phyloP scores from a whole-genome alignment of 2,329 filamentous ascomycete genomes.

The Cercospora sp. region DNA sequence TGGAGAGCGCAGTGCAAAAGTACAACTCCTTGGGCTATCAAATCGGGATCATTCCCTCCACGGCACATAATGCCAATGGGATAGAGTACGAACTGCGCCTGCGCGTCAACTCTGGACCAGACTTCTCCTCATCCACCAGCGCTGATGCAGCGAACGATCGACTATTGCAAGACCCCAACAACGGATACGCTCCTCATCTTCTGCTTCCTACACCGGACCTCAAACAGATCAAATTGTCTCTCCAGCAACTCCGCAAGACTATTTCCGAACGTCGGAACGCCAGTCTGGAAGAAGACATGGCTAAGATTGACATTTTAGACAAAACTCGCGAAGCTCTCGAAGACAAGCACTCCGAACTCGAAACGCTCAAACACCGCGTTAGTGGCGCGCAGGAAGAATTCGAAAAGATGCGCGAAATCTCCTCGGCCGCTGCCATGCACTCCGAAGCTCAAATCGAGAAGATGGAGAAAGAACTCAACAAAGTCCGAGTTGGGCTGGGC shows the following conservation, averaged over 20 bases:
- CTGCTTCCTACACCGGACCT: slow-evolving; percentile 88
- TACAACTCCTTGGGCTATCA: slow-evolving; percentile 96
- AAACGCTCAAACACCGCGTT: slow-evolving; percentile 84
- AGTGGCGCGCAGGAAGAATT: slow-evolving; percentile 89
- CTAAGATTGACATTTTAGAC: slow-evolving; percentile 89
- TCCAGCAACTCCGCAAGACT: slow-evolving; percentile 78
- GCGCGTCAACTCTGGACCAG: slow-evolving; percentile 73
- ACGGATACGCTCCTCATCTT: slow-evolving; percentile 86
- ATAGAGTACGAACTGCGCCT: slow-evolving; percentile 81
- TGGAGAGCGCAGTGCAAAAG: slow-evolving; percentile 84
- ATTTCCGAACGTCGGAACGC: slow-evolving; percentile 83
- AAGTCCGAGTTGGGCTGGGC: slow-evolving; percentile 79
- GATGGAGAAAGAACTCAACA: slow-evolving; percentile 96
- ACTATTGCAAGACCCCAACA: slow-evolving; percentile 75
- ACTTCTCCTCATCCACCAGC: slow-evolving; percentile 60
- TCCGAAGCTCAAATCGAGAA: slow-evolving; percentile 95
- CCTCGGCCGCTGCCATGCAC: slow-evolving; percentile 80
- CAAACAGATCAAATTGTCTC: slow-evolving; percentile 76
- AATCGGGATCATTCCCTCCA: slow-evolving; percentile 82
- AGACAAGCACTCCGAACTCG: slow-evolving; percentile 89
- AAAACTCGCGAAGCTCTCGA: slow-evolving; percentile 96
- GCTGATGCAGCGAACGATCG: slow-evolving; percentile 60
- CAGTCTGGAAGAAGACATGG: slow-evolving; percentile 87
- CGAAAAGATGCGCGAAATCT: slow-evolving; percentile 81
- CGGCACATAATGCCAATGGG: slow-evolving; percentile 82